A percentile compares a stretch with the other conserved stretches of the same genome.
Evolutionary conservation across 2,329 filamentous ascomycete species (phyloP).

Genomic region (Rhinocladiella similis): DNA sequence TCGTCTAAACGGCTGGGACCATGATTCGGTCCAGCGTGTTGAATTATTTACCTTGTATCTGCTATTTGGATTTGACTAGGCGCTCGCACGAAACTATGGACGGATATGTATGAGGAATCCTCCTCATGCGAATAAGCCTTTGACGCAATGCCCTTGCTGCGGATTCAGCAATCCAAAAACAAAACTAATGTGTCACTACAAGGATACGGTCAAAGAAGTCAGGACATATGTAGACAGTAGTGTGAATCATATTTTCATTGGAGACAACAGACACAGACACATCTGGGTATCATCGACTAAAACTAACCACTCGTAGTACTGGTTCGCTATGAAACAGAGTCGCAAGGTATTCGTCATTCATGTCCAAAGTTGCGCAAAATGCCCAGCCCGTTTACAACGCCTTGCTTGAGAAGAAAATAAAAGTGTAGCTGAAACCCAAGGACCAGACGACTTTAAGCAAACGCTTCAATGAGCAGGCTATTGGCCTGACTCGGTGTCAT

Average conservation of each 20-base stretch:
- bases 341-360: background rate
- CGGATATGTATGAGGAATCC: no score
- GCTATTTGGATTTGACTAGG: no score
- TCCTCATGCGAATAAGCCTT: no score
- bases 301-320: background rate
- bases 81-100: no score
- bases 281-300: background rate
- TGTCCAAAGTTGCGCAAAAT: background rate
- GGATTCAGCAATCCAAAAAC: no score
- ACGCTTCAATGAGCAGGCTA: conserved; percentile 16
- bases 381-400: background rate
- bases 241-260: background rate
- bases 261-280: background rate
- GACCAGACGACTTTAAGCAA: conserved; percentile 5
- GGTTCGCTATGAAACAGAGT: background rate
- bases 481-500: conserved; percentile 14
- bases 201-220: no score
- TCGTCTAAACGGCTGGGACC: background rate
- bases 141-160: no score
- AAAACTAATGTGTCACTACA: no score
- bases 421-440: background rate
- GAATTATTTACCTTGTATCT: no score
- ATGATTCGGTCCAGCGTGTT: background rate
- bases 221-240: background rate
- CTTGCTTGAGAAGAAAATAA: background rate